Evolutionary conservation across 257 asterid species (phyloP).

Genomic region (Vinca minor): DNA sequence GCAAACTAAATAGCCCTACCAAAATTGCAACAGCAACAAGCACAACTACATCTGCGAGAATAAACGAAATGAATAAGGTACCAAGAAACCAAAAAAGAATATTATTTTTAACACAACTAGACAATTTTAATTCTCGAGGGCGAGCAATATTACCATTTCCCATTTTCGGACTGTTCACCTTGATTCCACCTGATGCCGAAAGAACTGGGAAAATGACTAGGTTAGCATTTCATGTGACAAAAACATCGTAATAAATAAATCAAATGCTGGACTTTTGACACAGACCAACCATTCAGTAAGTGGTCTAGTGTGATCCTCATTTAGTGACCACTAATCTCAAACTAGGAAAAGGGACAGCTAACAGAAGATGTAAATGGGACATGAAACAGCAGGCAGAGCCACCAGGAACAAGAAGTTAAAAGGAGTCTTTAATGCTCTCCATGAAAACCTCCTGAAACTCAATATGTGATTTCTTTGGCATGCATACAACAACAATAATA

Average conservation of each 20-base stretch:
- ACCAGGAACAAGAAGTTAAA: background rate
- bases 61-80: slow-evolving; percentile 2
- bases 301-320: background rate
- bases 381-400: background rate
- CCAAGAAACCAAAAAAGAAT: background rate
- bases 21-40: slow-evolving; percentile 76
- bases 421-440: background rate
- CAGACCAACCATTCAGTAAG: background rate
- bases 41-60: slow-evolving; percentile 71
- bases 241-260: slow-evolving; percentile 5
- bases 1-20: slow-evolving; percentile 90
- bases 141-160: slow-evolving; percentile 51
- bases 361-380: background rate
- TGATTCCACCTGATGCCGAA: slow-evolving; percentile 92
- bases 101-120: background rate
- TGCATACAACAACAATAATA: too few species aligned
- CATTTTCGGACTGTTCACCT: slow-evolving; percentile 78
- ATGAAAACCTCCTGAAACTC: background rate
- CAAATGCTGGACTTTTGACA: background rate
- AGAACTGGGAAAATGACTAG: slow-evolving; percentile 47
- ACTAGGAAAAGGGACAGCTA: background rate
- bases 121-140: slow-evolving; percentile 2
- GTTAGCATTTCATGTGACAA: slow-evolving; percentile 8
- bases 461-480: background rate
- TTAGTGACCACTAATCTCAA: background rate